These are phyloP conservation scores for Solanum sitiens DNA, from an alignment of 257 asterid genomes.

Conservation along the genomic window DNA sequence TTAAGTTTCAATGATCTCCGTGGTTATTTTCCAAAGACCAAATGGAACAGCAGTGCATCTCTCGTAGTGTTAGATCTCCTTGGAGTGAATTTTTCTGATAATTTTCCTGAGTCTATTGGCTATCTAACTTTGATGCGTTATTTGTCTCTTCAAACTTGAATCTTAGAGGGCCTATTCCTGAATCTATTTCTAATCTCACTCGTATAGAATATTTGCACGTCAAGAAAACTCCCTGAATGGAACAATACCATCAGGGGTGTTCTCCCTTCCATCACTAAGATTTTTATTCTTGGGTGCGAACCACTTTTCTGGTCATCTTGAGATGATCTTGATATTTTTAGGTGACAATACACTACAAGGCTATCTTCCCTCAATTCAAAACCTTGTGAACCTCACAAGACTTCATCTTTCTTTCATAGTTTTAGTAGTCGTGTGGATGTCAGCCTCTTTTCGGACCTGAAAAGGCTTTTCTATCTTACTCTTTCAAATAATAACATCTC, in stretches of 20 bases:
- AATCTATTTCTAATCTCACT: neutral
- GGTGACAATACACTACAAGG: no score
- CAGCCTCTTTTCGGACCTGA: no score
- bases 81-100: neutral
- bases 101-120: neutral
- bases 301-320: no score
- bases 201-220: fast-evolving
- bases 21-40: neutral
- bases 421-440: no score
- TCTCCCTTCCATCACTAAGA: neutral
- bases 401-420: no score
- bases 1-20: neutral
- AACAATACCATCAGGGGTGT: neutral
- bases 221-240: neutral
- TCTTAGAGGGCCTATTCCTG: neutral
- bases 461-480: no score
- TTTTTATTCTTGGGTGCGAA: fast-evolving
- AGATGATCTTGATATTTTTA: no score
- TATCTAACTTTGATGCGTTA: neutral
- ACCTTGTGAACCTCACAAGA: no score
- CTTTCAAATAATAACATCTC: no score
- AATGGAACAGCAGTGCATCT: neutral
- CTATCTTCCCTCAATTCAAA: no score
- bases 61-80: neutral
- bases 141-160: neutral